Conservation (phyloP, 1,284 basidiomycete species). For the Fistulina hepatica region DNA sequence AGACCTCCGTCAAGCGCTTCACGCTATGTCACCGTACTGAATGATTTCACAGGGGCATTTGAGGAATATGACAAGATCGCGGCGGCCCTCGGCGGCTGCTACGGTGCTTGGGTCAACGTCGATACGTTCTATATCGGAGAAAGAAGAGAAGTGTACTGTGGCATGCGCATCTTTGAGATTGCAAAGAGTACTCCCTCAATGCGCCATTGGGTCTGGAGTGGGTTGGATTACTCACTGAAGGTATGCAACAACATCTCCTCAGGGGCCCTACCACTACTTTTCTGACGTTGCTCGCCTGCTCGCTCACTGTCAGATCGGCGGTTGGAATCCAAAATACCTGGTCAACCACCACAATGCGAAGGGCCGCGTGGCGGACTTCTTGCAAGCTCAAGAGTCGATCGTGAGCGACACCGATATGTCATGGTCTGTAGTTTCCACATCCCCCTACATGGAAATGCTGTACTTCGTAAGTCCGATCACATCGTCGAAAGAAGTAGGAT, state of each 20-base stretch:
- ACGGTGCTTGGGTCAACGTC: slow-evolving; percentile 36
- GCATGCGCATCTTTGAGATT: slow-evolving; percentile 36
- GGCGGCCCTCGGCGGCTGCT: slow-evolving; percentile 29
- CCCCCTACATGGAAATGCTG: slow-evolving; percentile 37
- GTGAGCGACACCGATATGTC: slow-evolving; percentile 11
- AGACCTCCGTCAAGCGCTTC: slow-evolving; percentile 7
- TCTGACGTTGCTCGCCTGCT: neutral
- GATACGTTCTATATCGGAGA: slow-evolving; percentile 38
- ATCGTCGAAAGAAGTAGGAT: neutral
- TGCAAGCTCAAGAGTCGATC: slow-evolving; percentile 15
- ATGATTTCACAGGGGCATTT: slow-evolving; percentile 15
- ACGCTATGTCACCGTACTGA: neutral
- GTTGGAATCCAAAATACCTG: slow-evolving; percentile 26
- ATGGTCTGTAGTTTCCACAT: slow-evolving; percentile 32
- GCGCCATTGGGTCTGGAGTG: slow-evolving; percentile 38
- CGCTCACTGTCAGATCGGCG: slow-evolving; percentile 16
- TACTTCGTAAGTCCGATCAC: slow-evolving; percentile 11
- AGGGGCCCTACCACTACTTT: neutral
- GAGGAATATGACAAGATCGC: slow-evolving; percentile 25
- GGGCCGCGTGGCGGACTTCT: slow-evolving; percentile 17
- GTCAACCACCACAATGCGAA: slow-evolving; percentile 30
- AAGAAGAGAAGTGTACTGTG: slow-evolving; percentile 29
- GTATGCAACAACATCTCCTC: slow-evolving; percentile 17
- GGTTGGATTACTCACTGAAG: slow-evolving; percentile 34
- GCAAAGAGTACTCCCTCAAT: slow-evolving; percentile 30